Evolutionary conservation across 2,329 filamentous ascomycete genomes (phyloP), one percentile per base, ranked within the genome.

Genomic region (Clonostachys rosea): DNA sequence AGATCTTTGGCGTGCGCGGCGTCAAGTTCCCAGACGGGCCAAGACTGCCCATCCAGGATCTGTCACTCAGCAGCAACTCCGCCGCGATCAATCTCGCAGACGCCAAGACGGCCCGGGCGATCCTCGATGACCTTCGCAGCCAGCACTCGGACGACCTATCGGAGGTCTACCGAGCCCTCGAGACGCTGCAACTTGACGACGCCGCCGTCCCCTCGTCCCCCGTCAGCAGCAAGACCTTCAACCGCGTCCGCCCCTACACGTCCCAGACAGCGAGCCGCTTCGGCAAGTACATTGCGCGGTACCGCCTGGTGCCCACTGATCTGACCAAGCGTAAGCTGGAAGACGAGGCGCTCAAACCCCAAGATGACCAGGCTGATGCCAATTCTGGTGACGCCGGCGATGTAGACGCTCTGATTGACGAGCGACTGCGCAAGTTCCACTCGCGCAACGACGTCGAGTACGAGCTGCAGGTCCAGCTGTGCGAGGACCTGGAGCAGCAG

Each of bases 21-120:
- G 64, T 68, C 18, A 66, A 65, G 56, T 68, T 72, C 44, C 58
- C 67, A 9, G 59, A 59, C 33, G 67, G 66, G 39, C 61, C 65
- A 54, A 54, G 54, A 24, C 54, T 30, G 9, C 24, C 24, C 9
- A 64, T 59, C 4, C 59, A 64, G 39, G 70, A 75, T 51, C 70
- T 76, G 52, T 69, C 70, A 16, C 76, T 76, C 57, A 76, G 76
- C 54, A 71, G 64, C 48, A 70, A 69, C 2, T 72, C 71, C 1
- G 62, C 66, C 2, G 9, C 24, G 24, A 62, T 77, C 11, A 71
- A 78, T 40, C 64, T 76, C 8, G 65, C 69, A 18, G 66, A 73
- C 42, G 63, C 70, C 7, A 68, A 71, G 47, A 70, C 66, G 2
- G 73, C 70, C 2, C 60, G 59, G 16, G 68, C 76, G 42, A 73